phyloP scores from a whole-genome alignment of 176 grass and related monocot species.

The Microstegium vimineum region DNA sequence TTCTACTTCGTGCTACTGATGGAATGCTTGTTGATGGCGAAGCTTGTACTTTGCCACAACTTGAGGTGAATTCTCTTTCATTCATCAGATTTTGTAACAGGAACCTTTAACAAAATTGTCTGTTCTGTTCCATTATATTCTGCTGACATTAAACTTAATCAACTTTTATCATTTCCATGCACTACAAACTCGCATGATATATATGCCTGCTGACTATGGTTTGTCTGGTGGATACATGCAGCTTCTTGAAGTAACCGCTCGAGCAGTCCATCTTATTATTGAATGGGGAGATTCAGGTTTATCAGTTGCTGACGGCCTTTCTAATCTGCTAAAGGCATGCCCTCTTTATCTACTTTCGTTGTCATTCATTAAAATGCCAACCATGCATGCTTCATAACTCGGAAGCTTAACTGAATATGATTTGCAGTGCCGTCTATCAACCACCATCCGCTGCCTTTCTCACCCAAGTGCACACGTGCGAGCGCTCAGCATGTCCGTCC shows the following conservation, averaged over 20 bases:
- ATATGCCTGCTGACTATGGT: not conserved
- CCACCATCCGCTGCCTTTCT: conserved; percentile 90
- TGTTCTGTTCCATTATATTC: not conserved
- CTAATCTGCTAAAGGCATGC: conserved; percentile 84
- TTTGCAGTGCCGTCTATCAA: conserved; percentile 90
- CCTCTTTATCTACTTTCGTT: not conserved
- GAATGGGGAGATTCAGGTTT: conserved; percentile 85
- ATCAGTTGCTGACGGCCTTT: conserved; percentile 88
- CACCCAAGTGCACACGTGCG: conserved; percentile 93
- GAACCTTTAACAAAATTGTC: no score
- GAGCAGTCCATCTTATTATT: conserved; percentile 85
- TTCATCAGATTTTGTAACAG: not conserved
- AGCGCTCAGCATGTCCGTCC: conserved; percentile 80
- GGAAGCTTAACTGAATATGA: conserved; percentile 17
- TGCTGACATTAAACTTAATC: no score
- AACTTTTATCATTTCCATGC: not conserved
- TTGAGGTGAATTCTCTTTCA: conserved; percentile 62
- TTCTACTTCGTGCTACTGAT: conserved; percentile 95
- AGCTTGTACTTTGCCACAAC: conserved; percentile 95
- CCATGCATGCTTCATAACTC: not conserved
- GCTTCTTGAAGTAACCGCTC: conserved; percentile 91
- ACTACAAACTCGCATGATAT: not conserved
- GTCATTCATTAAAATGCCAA: not conserved
- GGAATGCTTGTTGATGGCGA: conserved; percentile 97
- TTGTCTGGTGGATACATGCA: conserved; percentile 28